Evolutionary conservation across 192 early-diverging fungal genomes (phyloP), one percentile per base, ranked within the genome.

Genomic region (Rhizoclosmatium sp.): DNA sequence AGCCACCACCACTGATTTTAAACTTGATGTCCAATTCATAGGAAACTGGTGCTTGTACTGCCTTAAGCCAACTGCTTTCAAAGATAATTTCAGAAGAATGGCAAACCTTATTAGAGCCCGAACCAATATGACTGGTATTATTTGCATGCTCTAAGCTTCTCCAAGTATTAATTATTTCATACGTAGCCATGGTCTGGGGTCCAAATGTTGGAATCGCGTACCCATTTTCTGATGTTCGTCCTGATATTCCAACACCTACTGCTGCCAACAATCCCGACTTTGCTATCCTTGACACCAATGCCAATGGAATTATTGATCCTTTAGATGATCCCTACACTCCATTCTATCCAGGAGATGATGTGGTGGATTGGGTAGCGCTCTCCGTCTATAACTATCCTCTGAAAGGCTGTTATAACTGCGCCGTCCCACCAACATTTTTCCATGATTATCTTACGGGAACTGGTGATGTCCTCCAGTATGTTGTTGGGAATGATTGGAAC

Each of bases 121-220:
- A 1, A 87, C 86, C n/a, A 87, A 86, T 62, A 71, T 82, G 76
- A 86, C 86, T 60, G 85, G 85, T 86, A 54, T 12, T 12, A 54
- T 31, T 31, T 31, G 31, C 31, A 54, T 12, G 51, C 51, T 7
- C 5, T 12, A 54, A 54, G 51, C 51, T 7, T 54, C 16, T 54
- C 51, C 5, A 54, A 54, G 16, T 12, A 54, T 12, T 7, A 54
- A 54, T 54, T 16, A 7, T 54, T 54, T 12, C 48, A 40, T 44
- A 56, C 16, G 4, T 59, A 87, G 86, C 86, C 2, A 85, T 87
- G 84, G 59, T 87, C 5, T 87, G 86, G 86, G 78, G 74, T 41
- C 84, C 84, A 23, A 87, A 87, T 69, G 62, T 86, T 41, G 86
- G 84, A 10, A 48, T 85, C 59, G 40, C 65, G 12, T 87, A 87